Conservation (phyloP, 305 asterid species). For the Fraxinus sp. region DNA sequence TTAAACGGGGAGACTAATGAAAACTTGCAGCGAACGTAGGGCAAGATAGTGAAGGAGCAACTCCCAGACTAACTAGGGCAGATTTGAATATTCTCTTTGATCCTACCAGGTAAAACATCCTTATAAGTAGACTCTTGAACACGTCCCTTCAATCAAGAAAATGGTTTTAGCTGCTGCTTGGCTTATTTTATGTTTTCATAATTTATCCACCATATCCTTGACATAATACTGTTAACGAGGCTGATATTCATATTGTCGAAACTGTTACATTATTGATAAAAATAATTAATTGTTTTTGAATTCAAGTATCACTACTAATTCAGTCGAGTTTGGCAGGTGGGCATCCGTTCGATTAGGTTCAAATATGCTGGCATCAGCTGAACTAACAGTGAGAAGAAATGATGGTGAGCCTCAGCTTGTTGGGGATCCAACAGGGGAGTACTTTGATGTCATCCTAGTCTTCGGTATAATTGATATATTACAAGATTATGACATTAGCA, state of each 20-base stretch:
- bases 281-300: neutral
- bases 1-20: neutral
- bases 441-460: constrained; percentile 72
- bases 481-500: constrained; percentile 88
- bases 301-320: neutral
- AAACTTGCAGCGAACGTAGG: constrained; percentile 34
- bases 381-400: constrained; percentile 57
- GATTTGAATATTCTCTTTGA: constrained; percentile 33
- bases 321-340: constrained; percentile 34
- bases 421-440: constrained; percentile 83
- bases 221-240: neutral
- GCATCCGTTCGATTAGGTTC: constrained; percentile 54
- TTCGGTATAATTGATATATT: constrained; percentile 90
- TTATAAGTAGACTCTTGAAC: neutral
- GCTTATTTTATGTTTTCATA: neutral
- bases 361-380: constrained; percentile 78
- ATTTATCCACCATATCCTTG: neutral
- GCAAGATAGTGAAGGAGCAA: constrained; percentile 30
- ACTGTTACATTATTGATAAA: neutral
- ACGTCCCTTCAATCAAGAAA: neutral
- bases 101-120: constrained; percentile 38
- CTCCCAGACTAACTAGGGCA: constrained; percentile 36
- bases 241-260: neutral
- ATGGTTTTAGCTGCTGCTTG: neutral
- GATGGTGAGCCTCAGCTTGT: constrained; percentile 55